Evolutionary conservation across 192 early-diverging fungal species (phyloP).

Genomic region (Kickxella alabastrina): DNA sequence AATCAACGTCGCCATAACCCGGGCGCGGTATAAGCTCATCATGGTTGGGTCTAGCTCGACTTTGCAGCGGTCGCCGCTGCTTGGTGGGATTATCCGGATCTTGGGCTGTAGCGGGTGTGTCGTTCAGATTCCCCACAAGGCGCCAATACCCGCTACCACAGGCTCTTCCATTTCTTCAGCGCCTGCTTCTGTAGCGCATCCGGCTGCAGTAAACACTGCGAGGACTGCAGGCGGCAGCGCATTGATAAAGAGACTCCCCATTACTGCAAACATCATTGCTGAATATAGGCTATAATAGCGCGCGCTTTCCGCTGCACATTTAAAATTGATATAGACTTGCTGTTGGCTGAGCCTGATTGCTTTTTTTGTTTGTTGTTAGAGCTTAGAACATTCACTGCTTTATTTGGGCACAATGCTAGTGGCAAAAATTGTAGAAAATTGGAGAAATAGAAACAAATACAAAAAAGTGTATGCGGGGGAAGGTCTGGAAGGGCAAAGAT

Average conservation of each 20-base stretch:
- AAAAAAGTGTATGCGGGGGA: neutral
- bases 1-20: slow-evolving; percentile 91
- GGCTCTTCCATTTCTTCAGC: neutral
- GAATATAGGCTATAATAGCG: slow-evolving; percentile 7
- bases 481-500: neutral
- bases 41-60: slow-evolving; percentile 82
- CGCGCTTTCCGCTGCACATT: no score
- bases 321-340: no score
- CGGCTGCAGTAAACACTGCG: neutral
- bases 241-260: slow-evolving; percentile 17
- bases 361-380: slow-evolving; percentile 4
- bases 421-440: neutral
- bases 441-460: neutral
- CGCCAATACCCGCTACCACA: slow-evolving; percentile 7
- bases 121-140: slow-evolving; percentile 20
- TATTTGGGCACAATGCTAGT: slow-evolving; percentile 10
- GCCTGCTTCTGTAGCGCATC: no score
- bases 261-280: slow-evolving; percentile 27
- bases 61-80: slow-evolving; percentile 55
- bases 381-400: no score
- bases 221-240: slow-evolving; percentile 12
- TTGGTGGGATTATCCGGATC: slow-evolving; percentile 53
- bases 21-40: slow-evolving; percentile 83
- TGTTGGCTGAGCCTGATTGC: neutral
- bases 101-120: slow-evolving; percentile 12